These are phyloP conservation scores for Fusarium oxysporum DNA, from an alignment of 2,329 filamentous ascomycete genomes.

Conservation along the genomic window DNA sequence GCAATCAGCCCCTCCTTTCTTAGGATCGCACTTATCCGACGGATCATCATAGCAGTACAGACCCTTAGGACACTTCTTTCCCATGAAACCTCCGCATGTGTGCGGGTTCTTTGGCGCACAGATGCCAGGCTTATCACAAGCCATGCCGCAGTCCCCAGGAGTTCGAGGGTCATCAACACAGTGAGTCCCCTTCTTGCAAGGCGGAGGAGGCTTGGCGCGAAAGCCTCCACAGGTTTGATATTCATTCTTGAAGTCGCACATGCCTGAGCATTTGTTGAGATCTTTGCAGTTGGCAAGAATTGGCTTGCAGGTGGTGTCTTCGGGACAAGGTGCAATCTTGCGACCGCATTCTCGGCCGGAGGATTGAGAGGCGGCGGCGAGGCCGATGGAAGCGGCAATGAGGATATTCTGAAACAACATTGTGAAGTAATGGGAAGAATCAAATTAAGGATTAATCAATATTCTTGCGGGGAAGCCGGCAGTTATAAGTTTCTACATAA, in stretches of 20 bases:
- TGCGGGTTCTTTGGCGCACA: conserved; percentile 43
- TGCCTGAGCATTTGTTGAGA: conserved; percentile 45
- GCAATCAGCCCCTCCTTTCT: conserved; percentile 47
- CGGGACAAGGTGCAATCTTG: conserved; percentile 47
- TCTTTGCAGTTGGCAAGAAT: conserved; percentile 39
- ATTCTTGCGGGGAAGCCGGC: background rate
- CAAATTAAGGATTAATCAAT: no score
- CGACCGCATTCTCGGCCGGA: conserved; percentile 43
- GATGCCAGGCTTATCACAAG: conserved; percentile 52
- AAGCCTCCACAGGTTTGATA: conserved; percentile 52
- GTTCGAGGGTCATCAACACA: conserved; percentile 52
- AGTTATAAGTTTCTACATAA: conserved; percentile 10
- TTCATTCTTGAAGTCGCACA: conserved; percentile 46
- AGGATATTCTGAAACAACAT: conserved; percentile 44
- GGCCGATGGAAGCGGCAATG: conserved; percentile 28
- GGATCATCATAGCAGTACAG: conserved; percentile 48
- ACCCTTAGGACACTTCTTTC: conserved; percentile 43
- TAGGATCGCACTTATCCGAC: conserved; percentile 45
- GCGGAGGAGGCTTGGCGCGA: conserved; percentile 31
- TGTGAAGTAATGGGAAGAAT: background rate
- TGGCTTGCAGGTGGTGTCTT: conserved; percentile 44
- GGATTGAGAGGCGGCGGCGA: conserved; percentile 25
- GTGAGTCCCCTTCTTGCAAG: conserved; percentile 41
- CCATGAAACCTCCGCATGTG: conserved; percentile 45
- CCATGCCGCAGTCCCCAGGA: conserved; percentile 47